These are phyloP conservation scores for Phytophthora sp. DNA, from an alignment of 352 stramenopile species.

Conservation along the genomic window DNA sequence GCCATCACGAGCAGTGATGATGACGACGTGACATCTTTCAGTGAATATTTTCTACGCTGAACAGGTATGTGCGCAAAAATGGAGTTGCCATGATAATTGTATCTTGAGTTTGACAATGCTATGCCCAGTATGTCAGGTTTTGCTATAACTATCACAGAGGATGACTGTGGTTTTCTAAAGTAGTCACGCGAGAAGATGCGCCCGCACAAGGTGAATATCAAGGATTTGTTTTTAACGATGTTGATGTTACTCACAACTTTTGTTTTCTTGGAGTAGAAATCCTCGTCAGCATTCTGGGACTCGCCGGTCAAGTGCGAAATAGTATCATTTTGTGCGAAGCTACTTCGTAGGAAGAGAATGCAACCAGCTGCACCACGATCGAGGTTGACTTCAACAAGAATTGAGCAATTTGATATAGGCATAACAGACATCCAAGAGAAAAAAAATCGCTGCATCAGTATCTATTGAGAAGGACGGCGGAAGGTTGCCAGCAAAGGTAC, in stretches of 20 bases:
- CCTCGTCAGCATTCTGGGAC: conserved; percentile 55
- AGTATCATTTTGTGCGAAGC: conserved; percentile 65
- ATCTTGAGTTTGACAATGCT: neutral
- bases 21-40: conserved; percentile 14
- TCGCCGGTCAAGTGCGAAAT: conserved; percentile 65
- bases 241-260: too few relatives aligned
- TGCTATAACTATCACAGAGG: conserved; percentile 19
- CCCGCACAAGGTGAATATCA: conserved; percentile 69
- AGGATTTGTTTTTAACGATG: conserved; percentile 35
- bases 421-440: too few relatives aligned
- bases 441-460: too few relatives aligned
- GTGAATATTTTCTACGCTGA: conserved; percentile 26
- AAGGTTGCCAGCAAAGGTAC: too few relatives aligned
- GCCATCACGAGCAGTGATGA: conserved; percentile 38
- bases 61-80: conserved; percentile 40
- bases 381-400: conserved; percentile 63
- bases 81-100: neutral
- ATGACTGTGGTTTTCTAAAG: conserved; percentile 65
- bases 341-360: conserved; percentile 54
- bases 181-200: conserved; percentile 78
- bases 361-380: conserved; percentile 56
- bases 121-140: too few relatives aligned
- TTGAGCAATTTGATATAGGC: conserved; percentile 59
- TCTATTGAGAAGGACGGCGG: too few relatives aligned
- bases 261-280: conserved; percentile 57